These are phyloP conservation scores for Tolypocladium nubicola DNA, from an alignment of 2,329 filamentous ascomycete genomes.

Conservation along the genomic window DNA sequence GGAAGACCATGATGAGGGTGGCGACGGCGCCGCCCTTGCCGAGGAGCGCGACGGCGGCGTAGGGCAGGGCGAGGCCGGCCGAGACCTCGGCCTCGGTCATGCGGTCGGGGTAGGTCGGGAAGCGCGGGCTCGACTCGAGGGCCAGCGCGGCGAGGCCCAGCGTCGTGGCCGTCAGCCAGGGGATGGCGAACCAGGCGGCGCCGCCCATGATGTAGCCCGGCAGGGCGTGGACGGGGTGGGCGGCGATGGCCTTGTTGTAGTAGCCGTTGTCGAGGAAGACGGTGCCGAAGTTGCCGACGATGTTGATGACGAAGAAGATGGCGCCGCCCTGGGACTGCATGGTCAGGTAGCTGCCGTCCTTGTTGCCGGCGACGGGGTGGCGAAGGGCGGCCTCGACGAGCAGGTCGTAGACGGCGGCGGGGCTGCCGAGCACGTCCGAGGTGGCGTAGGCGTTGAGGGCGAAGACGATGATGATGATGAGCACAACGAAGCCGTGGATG, in stretches of 20 bases:
- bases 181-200: conserved; percentile 85
- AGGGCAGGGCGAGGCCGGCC: conserved; percentile 75
- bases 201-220: conserved; percentile 84
- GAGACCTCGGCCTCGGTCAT: conserved; percentile 66
- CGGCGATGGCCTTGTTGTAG: conserved; percentile 90
- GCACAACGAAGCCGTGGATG: conserved; percentile 73
- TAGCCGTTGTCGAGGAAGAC: conserved; percentile 84
- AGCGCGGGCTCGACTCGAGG: conserved; percentile 61
- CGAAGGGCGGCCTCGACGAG: conserved; percentile 55
- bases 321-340: conserved; percentile 64
- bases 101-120: conserved; percentile 62
- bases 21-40: conserved; percentile 72
- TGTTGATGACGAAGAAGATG: conserved; percentile 88
- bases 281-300: conserved; percentile 71
- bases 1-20: conserved; percentile 73
- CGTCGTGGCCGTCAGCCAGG: conserved; percentile 80
- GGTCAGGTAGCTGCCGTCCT: conserved; percentile 72
- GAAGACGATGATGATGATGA: conserved; percentile 81
- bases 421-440: conserved; percentile 61
- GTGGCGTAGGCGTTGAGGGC: conserved; percentile 73
- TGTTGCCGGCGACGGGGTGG: conserved; percentile 73
- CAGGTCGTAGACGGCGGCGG: conserved; percentile 66
- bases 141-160: conserved; percentile 77
- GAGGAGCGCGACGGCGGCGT: conserved; percentile 73
- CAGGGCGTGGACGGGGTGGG: conserved; percentile 72